Evolutionary conservation across 345 rosid species (phyloP), one percentile per base, ranked within the genome.

Genomic region (Eutrema heterophyllum): DNA sequence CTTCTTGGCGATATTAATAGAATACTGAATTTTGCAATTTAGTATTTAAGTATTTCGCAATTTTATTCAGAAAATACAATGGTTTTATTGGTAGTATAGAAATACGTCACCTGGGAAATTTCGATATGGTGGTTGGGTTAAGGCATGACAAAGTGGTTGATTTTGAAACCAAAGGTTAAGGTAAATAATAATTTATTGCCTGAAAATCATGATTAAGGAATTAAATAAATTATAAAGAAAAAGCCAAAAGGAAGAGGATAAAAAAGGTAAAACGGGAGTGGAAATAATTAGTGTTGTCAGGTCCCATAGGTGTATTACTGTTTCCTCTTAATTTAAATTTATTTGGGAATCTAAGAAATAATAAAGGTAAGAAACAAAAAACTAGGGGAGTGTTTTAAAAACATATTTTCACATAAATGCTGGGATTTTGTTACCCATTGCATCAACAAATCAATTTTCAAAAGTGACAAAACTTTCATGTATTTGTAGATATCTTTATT

Each of bases 101-200:
- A 8, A 70, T 69, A 54, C 66, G 29, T 44, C 74, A 61, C 49
- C 27, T 35, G 51, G 69, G 57, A 75, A 61, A 43, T 68, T 46
- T 69, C 65, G 66, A 70, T 70, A 56, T 5, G 79, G 73, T 68
- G 69, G 79, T 75, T 75, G 79, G 79, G 73, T 64, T 76, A 48
- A 76, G 76, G 67, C 39, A 70, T 29, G 76, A 70, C 60, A 70
- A 76, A 76, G 62, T 76, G 48, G 76, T 64, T 76, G 75, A 63
- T 63, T 64, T 64, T 64, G 59, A 70, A 76, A 70, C 52, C 45
- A 61, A 53, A 54, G 49, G 74, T 44, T 68, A 27, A 21, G 43
- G 35, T 69, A 54, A 55, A 64, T 70, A 45, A 16, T 46, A 61
- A 45, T 76, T 61, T 45, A 48, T 54, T 62, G 52, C 48, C 38